Evolutionary conservation across 495 filamentous ascomycete species (phyloP).

Genomic region (Penicillium diatomitis): DNA sequence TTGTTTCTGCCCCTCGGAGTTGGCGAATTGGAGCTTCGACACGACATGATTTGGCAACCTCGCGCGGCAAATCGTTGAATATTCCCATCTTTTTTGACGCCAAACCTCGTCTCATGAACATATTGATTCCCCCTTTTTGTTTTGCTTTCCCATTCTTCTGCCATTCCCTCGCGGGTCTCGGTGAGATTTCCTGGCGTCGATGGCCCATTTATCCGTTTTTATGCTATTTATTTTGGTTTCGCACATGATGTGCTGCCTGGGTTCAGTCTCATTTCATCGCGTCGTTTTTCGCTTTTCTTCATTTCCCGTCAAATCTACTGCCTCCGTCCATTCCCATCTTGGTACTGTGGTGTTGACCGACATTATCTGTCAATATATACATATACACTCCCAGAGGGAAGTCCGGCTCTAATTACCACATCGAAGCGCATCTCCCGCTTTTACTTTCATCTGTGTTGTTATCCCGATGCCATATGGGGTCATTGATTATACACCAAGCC

Average conservation of each 20-base stretch:
- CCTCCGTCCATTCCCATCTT: constrained; percentile 10
- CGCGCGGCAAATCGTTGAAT: constrained; percentile 26
- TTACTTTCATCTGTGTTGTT: no score
- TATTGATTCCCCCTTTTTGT: constrained; percentile 39
- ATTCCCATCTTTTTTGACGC: constrained; percentile 20
- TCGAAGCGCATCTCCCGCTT: no score
- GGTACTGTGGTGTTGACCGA: constrained; percentile 13
- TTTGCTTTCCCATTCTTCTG: constrained; percentile 3
- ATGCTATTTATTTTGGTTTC: constrained; percentile 6
- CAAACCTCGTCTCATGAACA: constrained; percentile 35
- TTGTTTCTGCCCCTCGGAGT: no score
- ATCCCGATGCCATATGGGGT: no score
- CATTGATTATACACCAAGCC: no score
- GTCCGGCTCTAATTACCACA: constrained; percentile 1
- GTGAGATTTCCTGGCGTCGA: constrained; percentile 6
- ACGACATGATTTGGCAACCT: background rate
- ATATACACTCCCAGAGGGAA: constrained; percentile 9
- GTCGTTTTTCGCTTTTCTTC: constrained; percentile 8
- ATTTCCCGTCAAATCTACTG: no score
- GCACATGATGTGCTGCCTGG: constrained; percentile 13
- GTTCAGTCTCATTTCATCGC: constrained; percentile 6
- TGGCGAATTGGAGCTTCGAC: no score
- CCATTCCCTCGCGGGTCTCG: constrained; percentile 2
- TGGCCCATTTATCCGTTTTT: constrained; percentile 5
- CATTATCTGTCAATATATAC: constrained; percentile 24